phyloP scores from a whole-genome alignment of 2,329 filamentous ascomycete species.

The Fusarium floridanum region DNA sequence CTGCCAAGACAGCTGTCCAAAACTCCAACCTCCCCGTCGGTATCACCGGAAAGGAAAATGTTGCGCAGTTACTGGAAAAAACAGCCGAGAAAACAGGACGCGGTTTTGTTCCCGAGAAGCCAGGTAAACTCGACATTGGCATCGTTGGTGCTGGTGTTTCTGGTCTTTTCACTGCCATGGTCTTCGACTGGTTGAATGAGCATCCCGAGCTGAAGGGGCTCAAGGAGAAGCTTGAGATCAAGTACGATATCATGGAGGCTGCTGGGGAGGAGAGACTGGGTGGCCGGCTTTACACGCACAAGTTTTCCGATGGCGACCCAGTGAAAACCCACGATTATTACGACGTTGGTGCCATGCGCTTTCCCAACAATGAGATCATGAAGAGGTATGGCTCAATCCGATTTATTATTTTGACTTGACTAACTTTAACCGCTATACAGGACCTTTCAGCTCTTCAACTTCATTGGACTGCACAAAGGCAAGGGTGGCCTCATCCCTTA shows the following conservation, averaged over 20 bases:
- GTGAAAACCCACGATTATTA: conserved; percentile 35
- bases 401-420: neutral
- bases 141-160: conserved; percentile 55
- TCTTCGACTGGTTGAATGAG: conserved; percentile 48
- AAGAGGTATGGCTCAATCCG: conserved; percentile 16
- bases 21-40: neutral
- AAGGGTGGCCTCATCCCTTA: conserved; percentile 34
- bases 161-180: conserved; percentile 53
- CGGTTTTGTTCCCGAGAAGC: conserved; percentile 11
- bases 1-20: neutral
- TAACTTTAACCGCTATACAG: neutral
- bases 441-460: conserved; percentile 37
- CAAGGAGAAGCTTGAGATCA: too few species aligned
- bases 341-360: conserved; percentile 58
- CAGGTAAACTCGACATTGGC: conserved; percentile 44
- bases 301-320: conserved; percentile 38
- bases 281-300: conserved; percentile 54
- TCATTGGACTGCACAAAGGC: conserved; percentile 24
- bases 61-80: conserved; percentile 10
- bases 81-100: neutral
- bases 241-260: conserved; percentile 55
- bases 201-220: conserved; percentile 18
- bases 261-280: conserved; percentile 47
- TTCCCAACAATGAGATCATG: conserved; percentile 50
- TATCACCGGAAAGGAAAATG: neutral